Conservation (phyloP, 2,329 filamentous ascomycete species). For the Alternaria triticina region DNA sequence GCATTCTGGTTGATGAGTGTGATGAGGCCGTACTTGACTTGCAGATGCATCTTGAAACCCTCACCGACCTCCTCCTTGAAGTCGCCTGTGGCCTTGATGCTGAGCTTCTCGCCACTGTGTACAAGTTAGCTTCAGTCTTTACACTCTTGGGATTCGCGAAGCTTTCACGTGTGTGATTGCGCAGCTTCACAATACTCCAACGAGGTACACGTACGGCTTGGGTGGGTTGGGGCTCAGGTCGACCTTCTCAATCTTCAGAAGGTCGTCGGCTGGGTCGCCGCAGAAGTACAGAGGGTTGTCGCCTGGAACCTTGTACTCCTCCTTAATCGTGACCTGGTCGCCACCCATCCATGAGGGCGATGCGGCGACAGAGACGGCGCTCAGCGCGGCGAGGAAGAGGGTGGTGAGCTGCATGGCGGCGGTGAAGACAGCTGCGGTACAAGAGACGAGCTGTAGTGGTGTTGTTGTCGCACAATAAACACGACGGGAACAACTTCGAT, state of each 20-base stretch:
- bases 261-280: constrained; percentile 69
- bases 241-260: constrained; percentile 78
- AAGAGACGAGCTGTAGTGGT: background rate
- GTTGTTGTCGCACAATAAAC: background rate
- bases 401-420: constrained; percentile 44
- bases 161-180: background rate
- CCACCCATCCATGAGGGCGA: constrained; percentile 51
- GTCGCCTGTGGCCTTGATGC: constrained; percentile 79
- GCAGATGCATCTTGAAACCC: constrained; percentile 80
- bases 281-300: constrained; percentile 87
- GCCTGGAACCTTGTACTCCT: constrained; percentile 74
- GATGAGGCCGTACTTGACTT: constrained; percentile 95
- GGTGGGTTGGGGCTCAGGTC: constrained; percentile 88
- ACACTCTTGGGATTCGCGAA: background rate
- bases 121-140: constrained; percentile 1
- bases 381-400: constrained; percentile 51
- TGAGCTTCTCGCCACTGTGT: constrained; percentile 74
- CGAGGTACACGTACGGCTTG: constrained; percentile 68
- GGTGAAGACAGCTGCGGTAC: background rate
- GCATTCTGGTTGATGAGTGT: constrained; percentile 80
- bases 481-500: background rate
- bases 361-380: constrained; percentile 51
- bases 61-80: constrained; percentile 74
- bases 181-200: background rate
- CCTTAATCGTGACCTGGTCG: constrained; percentile 56